Conservation (phyloP, 345 rosid genomes). For the Psidium guajava region DNA sequence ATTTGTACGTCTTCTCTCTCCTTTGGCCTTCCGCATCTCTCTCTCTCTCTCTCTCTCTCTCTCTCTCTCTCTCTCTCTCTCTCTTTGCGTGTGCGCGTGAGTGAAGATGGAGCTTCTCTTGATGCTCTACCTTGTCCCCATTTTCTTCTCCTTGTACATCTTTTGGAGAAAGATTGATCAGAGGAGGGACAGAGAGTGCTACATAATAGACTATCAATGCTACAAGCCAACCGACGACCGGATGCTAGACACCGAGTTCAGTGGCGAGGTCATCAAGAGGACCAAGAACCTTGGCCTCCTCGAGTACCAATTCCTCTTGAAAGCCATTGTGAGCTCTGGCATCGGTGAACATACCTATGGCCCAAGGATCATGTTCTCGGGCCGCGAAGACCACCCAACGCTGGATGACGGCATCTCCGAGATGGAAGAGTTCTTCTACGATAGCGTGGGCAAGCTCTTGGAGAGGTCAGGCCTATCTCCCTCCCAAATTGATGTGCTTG, state of each 20-base stretch:
- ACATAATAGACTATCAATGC: conserved; percentile 34
- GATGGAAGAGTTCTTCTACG: conserved; percentile 79
- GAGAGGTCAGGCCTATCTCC: conserved; percentile 54
- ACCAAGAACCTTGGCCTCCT: conserved; percentile 25
- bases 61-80: conserved; percentile 19
- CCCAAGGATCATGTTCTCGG: conserved; percentile 24
- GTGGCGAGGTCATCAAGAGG: conserved; percentile 24
- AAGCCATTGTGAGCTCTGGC: conserved; percentile 39
- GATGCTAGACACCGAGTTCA: conserved; percentile 20
- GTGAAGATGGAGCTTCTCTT: conserved; percentile 18
- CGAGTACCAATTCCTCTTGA: conserved; percentile 39
- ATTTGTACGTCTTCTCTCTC: neutral
- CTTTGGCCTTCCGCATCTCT: neutral
- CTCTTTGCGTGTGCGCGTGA: neutral
- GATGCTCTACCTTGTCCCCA: conserved; percentile 9
- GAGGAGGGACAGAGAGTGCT: conserved; percentile 20
- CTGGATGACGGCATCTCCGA: conserved; percentile 49
- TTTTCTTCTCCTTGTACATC: conserved; percentile 2
- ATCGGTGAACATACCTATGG: conserved; percentile 36
- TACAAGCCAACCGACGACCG: conserved; percentile 31
- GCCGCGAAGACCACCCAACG: conserved; percentile 42
- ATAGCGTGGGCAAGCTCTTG: conserved; percentile 48
- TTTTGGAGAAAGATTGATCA: conserved; percentile 11
- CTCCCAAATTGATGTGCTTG: conserved; percentile 56
- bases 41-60: neutral